Evolutionary conservation across 305 asterid genomes (phyloP), one percentile per base, ranked within the genome.

Genomic region (Euphrasia arctica): DNA sequence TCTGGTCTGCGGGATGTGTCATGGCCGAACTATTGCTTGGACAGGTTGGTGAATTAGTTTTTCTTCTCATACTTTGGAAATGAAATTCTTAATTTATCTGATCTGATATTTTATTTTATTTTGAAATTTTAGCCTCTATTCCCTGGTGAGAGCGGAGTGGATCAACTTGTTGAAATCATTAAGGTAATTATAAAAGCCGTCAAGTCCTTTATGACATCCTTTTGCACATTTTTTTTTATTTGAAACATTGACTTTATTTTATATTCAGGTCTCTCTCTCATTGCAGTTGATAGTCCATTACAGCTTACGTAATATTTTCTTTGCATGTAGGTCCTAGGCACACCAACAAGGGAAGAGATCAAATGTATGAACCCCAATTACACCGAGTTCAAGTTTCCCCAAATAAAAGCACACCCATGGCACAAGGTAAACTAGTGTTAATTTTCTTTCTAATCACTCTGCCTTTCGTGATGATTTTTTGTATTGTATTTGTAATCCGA

Each of bases 1-100:
- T 88, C 75, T 88, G 96, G 96, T 88, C 96, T 67, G 91, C 81
- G n/a, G 96, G 96, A 68, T 88, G 96, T 67, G 96, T 88, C 45
- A 68, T 85, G 71, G 91, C 85, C 14, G 96, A 88, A 69, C 65
- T 88, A 76, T 76, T 88, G 71, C 93, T 85, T 60, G 94, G 94
- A 62, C 87, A 83, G 91, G 96, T 85, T 39, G 68, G 77, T 67
- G 25, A 72, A 64, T 39, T 13, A 71, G 58, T 60, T 45, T 52
- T 27, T 49, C 9, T 13, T 62, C 45, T 18, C 3, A 52, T 54
- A 12, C 63, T 65, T 58, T 58, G 36, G 41, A 62, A 51, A 43
- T 14, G 13, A 1, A 62, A 36, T 70, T 64, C 2, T 58, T 58
- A 27, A 48, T 64, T 71, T 39, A 3, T 54, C 56, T 31, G 52